Percentiles rank a stretch among this genome's conserved stretches.
Conservation (phyloP, 306 rosid species). For the Luffa acutangula region DNA sequence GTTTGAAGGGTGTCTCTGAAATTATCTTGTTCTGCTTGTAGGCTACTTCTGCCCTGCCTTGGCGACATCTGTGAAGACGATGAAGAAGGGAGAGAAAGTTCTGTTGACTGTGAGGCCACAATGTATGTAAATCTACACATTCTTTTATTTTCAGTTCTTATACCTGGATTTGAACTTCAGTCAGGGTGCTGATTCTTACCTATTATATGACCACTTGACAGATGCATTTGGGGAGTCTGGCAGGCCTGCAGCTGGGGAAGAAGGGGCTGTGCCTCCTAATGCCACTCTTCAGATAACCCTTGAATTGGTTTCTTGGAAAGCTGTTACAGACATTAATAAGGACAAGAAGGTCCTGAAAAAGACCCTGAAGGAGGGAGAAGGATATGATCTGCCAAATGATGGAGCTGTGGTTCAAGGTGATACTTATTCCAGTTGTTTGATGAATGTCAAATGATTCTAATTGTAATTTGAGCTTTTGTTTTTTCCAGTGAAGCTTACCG, state of each 20-base stretch:
- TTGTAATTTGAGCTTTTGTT: background rate
- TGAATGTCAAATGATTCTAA: background rate
- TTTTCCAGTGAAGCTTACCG: constrained; percentile 53
- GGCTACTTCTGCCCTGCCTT: constrained; percentile 76
- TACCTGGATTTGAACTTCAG: background rate
- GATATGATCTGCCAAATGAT: constrained; percentile 75
- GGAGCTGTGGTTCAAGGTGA: constrained; percentile 52
- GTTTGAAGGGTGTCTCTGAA: background rate
- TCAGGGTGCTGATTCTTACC: background rate
- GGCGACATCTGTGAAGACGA: constrained; percentile 66
- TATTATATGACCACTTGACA: background rate
- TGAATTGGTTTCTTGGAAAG: constrained; percentile 75
- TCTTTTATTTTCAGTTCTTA: background rate
- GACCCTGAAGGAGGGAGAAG: constrained; percentile 73
- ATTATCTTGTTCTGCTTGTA: background rate
- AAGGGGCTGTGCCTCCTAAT: constrained; percentile 67
- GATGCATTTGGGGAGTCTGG: constrained; percentile 90
- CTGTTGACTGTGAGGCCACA: constrained; percentile 66
- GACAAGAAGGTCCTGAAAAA: constrained; percentile 69
- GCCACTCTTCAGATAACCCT: constrained; percentile 55
- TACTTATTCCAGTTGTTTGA: background rate
- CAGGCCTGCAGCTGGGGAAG: constrained; percentile 39
- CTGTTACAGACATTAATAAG: constrained; percentile 56
- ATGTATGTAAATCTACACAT: constrained; percentile 26
- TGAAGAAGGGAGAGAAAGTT: constrained; percentile 82